Conservation (phyloP, 2,329 filamentous ascomycete genomes). For the Fusarium sp. region DNA sequence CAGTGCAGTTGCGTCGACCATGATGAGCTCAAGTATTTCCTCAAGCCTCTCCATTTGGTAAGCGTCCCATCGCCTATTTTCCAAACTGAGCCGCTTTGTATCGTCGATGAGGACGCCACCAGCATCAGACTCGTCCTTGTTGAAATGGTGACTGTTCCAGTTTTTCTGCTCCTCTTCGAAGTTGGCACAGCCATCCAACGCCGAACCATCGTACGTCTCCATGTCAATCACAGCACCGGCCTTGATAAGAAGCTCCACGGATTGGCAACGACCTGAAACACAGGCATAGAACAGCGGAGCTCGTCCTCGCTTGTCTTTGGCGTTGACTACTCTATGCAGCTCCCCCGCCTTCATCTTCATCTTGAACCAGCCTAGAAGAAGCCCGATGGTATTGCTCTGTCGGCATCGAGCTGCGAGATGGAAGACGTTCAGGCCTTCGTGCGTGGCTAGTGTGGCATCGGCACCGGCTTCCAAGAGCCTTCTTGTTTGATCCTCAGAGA, state of each 20-base stretch:
- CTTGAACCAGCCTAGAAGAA: conserved; percentile 33
- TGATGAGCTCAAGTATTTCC: neutral
- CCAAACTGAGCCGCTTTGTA: neutral
- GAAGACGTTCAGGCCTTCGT: conserved; percentile 48
- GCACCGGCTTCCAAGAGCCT: conserved; percentile 50
- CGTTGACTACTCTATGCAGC: neutral
- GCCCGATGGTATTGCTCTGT: conserved; percentile 46
- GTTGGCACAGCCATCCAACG: neutral
- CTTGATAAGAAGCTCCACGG: neutral
- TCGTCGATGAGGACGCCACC: neutral
- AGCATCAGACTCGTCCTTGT: neutral
- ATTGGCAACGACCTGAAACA: conserved; percentile 22
- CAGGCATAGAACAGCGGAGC: conserved; percentile 40
- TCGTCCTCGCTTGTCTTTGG: neutral
- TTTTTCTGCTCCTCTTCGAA: neutral
- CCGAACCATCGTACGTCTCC: neutral
- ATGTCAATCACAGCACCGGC: neutral
- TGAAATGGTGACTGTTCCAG: neutral
- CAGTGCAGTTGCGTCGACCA: neutral
- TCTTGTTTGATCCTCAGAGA: conserved; percentile 22
- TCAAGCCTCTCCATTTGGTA: neutral
- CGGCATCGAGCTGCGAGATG: conserved; percentile 50
- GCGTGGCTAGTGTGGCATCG: conserved; percentile 44
- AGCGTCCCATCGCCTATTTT: neutral
- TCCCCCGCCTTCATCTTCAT: neutral